Conservation (phyloP, 176 grass and related monocot genomes). For the Puya raimondii region DNA sequence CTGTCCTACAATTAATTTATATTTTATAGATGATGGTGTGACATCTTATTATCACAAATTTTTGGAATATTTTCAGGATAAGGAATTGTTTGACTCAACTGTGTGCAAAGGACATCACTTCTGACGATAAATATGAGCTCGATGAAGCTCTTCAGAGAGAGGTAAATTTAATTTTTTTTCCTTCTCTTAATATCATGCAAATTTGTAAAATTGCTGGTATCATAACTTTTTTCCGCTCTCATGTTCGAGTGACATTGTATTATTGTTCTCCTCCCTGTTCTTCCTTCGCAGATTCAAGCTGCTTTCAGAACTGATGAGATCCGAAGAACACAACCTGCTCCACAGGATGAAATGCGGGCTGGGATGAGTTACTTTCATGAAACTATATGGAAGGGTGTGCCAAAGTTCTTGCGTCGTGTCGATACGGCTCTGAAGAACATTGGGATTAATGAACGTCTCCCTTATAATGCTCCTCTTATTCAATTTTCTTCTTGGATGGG, state of each 20-base stretch:
- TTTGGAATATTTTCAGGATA: constrained; percentile 35
- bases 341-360: constrained; percentile 96
- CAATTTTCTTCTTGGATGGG: constrained; percentile 99
- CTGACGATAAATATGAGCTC: constrained; percentile 91
- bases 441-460: constrained; percentile 83
- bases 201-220: neutral
- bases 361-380: constrained; percentile 99
- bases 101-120: constrained; percentile 82
- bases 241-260: neutral
- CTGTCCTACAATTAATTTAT: neutral
- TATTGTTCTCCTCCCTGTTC: neutral
- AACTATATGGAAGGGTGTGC: constrained; percentile 97
- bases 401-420: constrained; percentile 94
- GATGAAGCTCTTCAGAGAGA: constrained; percentile 98
- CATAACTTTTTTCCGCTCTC: neutral
- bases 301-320: constrained; percentile 99
- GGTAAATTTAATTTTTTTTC: constrained; percentile 23
- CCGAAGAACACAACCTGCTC: constrained; percentile 73
- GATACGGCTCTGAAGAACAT: constrained; percentile 95
- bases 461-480: constrained; percentile 92
- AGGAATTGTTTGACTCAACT: constrained; percentile 73
- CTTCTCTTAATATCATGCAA: neutral
- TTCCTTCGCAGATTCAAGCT: constrained; percentile 61
- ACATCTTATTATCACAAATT: neutral
- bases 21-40: neutral